Conservation (phyloP, 768 basidiomycete species). For the Amanita pallidorosea region DNA sequence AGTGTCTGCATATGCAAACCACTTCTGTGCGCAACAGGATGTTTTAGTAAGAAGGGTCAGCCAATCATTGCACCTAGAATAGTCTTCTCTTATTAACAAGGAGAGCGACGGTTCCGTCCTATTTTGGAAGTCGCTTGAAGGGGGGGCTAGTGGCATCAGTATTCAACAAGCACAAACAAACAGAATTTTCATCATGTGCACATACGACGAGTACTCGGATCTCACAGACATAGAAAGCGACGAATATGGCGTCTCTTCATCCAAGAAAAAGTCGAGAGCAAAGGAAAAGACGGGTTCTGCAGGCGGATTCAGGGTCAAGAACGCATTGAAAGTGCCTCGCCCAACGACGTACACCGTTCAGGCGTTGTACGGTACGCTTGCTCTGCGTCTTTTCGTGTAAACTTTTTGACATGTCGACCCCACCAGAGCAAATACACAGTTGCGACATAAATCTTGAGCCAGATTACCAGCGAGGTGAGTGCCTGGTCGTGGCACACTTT, state of each 20-base stretch:
- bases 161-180: too few species aligned
- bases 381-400: background rate
- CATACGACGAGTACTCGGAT: constrained; percentile 19
- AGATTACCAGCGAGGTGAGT: constrained; percentile 65
- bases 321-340: constrained; percentile 43
- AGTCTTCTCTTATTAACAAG: constrained; percentile 2
- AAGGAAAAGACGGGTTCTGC: constrained; percentile 6
- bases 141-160: too few species aligned
- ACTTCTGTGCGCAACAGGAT: constrained; percentile 9
- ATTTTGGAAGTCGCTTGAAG: background rate
- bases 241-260: constrained; percentile 7
- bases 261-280: constrained; percentile 5
- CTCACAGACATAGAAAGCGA: constrained; percentile 20
- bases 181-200: constrained; percentile 5
- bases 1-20: background rate
- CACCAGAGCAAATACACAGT: constrained; percentile 50
- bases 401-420: background rate
- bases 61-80: constrained; percentile 18
- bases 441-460: constrained; percentile 62
- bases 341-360: constrained; percentile 58
- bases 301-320: constrained; percentile 21
- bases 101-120: constrained; percentile 5
- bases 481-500: background rate
- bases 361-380: constrained; percentile 41
- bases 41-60: constrained; percentile 33